phyloP scores from a whole-genome alignment of 139 green algal species.

The Micractinium sp. region DNA sequence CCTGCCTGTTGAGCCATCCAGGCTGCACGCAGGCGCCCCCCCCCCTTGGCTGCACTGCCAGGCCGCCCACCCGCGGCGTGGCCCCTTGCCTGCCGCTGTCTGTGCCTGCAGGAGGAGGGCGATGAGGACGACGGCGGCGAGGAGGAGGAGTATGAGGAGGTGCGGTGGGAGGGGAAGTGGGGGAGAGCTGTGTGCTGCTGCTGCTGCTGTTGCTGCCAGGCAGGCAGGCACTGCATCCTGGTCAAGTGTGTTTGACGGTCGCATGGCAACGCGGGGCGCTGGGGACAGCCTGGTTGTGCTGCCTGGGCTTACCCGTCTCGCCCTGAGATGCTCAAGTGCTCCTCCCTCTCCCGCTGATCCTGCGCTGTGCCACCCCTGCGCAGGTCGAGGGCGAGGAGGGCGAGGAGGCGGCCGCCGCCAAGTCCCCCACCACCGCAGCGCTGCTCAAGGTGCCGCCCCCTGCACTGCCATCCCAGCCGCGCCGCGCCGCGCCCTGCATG shows the following conservation, averaged over 20 bases:
- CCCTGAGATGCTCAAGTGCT: no score
- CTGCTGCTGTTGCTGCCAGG: not conserved
- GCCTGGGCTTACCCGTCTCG: not conserved
- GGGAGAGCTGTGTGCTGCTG: not conserved
- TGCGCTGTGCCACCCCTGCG: not conserved
- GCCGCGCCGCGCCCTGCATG: not conserved
- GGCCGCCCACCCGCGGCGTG: not conserved
- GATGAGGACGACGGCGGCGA: conserved; percentile 46
- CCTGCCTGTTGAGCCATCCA: not conserved
- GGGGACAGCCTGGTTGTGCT: not conserved
- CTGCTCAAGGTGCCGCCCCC: conserved; percentile 17
- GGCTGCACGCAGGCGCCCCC: not conserved
- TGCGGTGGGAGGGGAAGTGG: not conserved
- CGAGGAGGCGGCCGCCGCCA: conserved; percentile 28
- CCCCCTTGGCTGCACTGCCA: not conserved
- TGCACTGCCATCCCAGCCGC: no score
- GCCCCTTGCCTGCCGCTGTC: no score
- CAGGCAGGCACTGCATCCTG: not conserved
- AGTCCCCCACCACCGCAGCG: conserved; percentile 3
- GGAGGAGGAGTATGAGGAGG: conserved; percentile 46
- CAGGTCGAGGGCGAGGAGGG: conserved; percentile 1
- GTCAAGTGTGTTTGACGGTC: not conserved
- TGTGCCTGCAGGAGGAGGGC: conserved; percentile 35
- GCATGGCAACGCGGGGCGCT: not conserved
- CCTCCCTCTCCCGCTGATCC: not conserved